A percentile compares a stretch with the other conserved stretches of the same genome.
Conservation (phyloP, 176 grass and related monocot species). For the Alloteropsis semialata region DNA sequence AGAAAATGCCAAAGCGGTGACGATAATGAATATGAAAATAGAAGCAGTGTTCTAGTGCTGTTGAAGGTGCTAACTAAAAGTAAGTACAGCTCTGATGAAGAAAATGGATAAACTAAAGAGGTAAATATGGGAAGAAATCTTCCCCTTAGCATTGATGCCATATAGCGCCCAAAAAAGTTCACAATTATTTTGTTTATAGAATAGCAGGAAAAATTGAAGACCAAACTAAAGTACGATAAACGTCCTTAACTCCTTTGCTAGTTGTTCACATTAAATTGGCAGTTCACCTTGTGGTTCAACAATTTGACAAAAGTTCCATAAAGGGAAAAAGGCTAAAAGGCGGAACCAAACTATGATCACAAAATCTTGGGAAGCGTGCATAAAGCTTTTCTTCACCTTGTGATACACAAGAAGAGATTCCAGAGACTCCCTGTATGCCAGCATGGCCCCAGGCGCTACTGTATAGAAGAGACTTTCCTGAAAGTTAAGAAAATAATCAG, state of each 20-base stretch:
- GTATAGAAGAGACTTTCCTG: conserved; percentile 88
- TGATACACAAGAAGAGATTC: conserved; percentile 67
- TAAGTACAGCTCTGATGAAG: background rate
- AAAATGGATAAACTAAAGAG: background rate
- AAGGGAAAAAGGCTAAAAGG: background rate
- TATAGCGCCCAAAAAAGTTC: background rate
- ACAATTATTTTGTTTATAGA: background rate
- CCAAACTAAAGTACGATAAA: background rate
- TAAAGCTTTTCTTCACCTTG: conserved; percentile 60
- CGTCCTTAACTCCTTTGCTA: background rate
- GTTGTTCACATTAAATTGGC: conserved; percentile 2
- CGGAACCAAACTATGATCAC: conserved; percentile 11
- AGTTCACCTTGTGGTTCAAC: background rate
- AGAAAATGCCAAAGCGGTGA: conserved; percentile 18
- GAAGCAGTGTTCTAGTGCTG: background rate
- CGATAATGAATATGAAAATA: background rate
- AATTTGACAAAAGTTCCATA: conserved; percentile 4
- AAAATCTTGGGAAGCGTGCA: conserved; percentile 14
- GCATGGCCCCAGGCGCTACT: conserved; percentile 66
- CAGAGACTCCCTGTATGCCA: conserved; percentile 82
- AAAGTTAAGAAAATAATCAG: conserved; percentile 34
- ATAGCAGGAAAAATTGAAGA: background rate
- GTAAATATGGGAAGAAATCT: background rate
- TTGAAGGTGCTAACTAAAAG: background rate
- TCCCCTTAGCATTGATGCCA: background rate